phyloP scores from a whole-genome alignment of 2,329 filamentous ascomycete genomes.

The Cadophora malorum region DNA sequence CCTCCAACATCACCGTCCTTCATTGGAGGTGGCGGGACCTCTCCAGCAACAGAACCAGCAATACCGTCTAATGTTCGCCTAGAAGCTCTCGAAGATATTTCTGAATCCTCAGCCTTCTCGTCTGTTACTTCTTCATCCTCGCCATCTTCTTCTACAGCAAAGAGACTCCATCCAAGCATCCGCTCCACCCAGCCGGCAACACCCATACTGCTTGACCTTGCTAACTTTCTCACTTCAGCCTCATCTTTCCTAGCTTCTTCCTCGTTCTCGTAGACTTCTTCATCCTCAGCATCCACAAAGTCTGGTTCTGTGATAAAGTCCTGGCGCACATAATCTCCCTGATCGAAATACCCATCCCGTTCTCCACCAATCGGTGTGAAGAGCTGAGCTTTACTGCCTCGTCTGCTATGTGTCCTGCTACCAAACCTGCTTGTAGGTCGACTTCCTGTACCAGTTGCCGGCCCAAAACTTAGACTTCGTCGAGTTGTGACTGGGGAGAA shows the following conservation, averaged over 20 bases:
- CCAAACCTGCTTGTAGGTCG: conserved; percentile 55
- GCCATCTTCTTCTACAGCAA: conserved; percentile 66
- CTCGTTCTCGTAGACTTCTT: conserved; percentile 60
- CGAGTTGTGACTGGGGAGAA: conserved; percentile 45
- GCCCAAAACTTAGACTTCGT: conserved; percentile 45
- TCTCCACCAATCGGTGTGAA: conserved; percentile 53
- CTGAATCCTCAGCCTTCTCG: conserved; percentile 46
- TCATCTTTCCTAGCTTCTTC: conserved; percentile 61
- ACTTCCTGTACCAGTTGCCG: conserved; percentile 50
- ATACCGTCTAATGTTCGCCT: conserved; percentile 34
- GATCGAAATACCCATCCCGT: conserved; percentile 54
- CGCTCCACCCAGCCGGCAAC: conserved; percentile 65
- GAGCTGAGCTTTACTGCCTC: conserved; percentile 40
- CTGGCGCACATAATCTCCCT: conserved; percentile 40
- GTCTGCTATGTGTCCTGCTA: conserved; percentile 49
- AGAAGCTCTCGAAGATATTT: conserved; percentile 38
- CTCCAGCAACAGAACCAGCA: conserved; percentile 48
- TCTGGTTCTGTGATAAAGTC: conserved; percentile 60
- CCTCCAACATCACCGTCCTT: conserved; percentile 61
- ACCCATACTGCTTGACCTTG: conserved; percentile 58
- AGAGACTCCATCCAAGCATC: conserved; percentile 65
- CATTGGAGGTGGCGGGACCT: conserved; percentile 56
- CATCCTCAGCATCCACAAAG: conserved; percentile 67
- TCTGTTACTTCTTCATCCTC: conserved; percentile 52
- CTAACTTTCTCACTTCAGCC: conserved; percentile 61